Evolutionary conservation across 192 early-diverging fungal species (phyloP), one percentile per base, ranked within the genome.

Genomic region (Endogone sp.): DNA sequence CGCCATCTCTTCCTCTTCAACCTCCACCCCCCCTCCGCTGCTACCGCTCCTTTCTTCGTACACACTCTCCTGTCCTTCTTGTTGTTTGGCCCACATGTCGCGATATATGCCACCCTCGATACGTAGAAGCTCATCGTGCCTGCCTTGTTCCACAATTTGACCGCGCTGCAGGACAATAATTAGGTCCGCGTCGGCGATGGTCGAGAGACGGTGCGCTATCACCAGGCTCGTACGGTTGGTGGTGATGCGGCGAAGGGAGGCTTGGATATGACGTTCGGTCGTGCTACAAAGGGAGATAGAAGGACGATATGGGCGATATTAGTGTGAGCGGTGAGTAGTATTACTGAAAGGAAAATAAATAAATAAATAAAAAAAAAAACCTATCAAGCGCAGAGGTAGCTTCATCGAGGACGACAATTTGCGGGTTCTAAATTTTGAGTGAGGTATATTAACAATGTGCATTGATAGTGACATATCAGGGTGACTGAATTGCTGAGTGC

Each of bases 131-230:
- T 92, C 83, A 31, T 82, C 82, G 75, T 97, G 95, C 10, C 78
- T 88, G 11, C 95, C 95, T 20, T 82, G 74, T 77, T 97, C 95
- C 30, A 85, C 87, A 26, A 95, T 87, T 61, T 85, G 71, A 1
- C 94, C 95, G 30, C 91, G 82, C 61, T 87, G 82, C 63, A 97
- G 81, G 26, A 96, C 95, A 80, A 91, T 82, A 24, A 97, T 95
- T 61, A 86, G 62, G 68, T 97, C 94, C 56, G 87, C 92, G 68
- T 92, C 87, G 67, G 85, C 84, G 70, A 96, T 90, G 0, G 95
- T 96, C 6, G 87, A 85, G 67, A 97, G 70, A 27, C 94, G 81
- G 68, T 97, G 95, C 0, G 95, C 94, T 72, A 97, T 94, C 70
- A 95, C 93, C 2, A 97, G 81, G 20, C 91, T 91, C 0, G 95